A percentile compares a stretch with the other conserved stretches of the same genome.
Evolutionary conservation across 331 rosid genomes (phyloP).

Genomic region (Acacia concinna): DNA sequence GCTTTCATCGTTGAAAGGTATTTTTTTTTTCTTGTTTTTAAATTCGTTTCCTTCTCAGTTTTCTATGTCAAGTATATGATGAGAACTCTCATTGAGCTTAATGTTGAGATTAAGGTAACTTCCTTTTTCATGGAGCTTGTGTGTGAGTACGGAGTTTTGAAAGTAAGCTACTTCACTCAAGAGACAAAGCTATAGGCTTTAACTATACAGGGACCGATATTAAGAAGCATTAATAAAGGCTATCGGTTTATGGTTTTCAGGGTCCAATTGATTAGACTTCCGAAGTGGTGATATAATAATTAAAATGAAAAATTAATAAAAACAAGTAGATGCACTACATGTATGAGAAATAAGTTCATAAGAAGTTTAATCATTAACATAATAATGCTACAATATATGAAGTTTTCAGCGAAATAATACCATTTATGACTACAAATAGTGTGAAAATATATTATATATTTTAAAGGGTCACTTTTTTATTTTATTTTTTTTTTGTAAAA

Average conservation of each 20-base stretch:
- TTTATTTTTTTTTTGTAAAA: too few relatives aligned
- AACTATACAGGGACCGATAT: not conserved
- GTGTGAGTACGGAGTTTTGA: not conserved
- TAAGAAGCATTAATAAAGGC: not conserved
- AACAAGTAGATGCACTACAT: not conserved
- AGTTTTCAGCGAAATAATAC: not conserved
- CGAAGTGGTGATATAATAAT: not conserved
- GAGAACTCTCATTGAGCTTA: not conserved
- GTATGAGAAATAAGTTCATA: not conserved
- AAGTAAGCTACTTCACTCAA: not conserved
- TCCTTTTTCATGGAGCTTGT: not conserved
- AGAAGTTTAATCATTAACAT: not conserved
- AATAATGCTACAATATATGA: not conserved
- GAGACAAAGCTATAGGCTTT: not conserved
- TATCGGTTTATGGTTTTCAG: not conserved
- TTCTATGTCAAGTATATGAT: not conserved
- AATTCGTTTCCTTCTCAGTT: not conserved
- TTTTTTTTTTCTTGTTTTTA: not conserved
- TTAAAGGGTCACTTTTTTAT: too few relatives aligned
- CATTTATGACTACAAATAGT: too few relatives aligned
- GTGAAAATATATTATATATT: too few relatives aligned
- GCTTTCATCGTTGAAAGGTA: conserved; percentile 66
- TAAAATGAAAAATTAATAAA: too few relatives aligned
- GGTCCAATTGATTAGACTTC: not conserved
- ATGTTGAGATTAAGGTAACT: not conserved